Percentiles rank a stretch among this genome's conserved stretches.
These are phyloP conservation scores for Mycena indigotica DNA, from an alignment of 768 basidiomycete genomes.

Conservation along the genomic window DNA sequence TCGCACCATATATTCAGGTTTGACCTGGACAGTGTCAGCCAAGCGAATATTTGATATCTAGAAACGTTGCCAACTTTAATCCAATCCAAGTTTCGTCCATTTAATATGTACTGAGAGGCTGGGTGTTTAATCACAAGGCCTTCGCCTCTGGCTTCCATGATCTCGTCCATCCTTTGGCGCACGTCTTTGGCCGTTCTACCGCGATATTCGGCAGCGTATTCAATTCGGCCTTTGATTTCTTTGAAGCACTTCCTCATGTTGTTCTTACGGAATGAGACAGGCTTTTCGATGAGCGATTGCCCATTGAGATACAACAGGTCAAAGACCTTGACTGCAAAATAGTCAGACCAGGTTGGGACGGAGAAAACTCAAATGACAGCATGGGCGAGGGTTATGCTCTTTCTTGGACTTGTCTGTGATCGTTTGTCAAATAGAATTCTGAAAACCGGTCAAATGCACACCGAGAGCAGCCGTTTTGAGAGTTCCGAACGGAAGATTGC, in stretches of 20 bases:
- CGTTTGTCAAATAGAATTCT: not conserved
- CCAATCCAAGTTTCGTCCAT: conserved; percentile 90
- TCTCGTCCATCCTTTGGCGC: conserved; percentile 72
- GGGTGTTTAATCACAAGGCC: conserved; percentile 92
- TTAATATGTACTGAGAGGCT: conserved; percentile 75
- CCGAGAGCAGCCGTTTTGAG: conserved; percentile 91
- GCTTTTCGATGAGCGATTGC: conserved; percentile 71
- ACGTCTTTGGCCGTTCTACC: conserved; percentile 85
- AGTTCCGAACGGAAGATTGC: conserved; percentile 89
- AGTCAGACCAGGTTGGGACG: not conserved
- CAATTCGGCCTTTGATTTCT: conserved; percentile 76
- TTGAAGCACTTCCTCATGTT: conserved; percentile 71
- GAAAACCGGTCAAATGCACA: conserved; percentile 31
- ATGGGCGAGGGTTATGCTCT: conserved; percentile 79
- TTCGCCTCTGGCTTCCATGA: conserved; percentile 87
- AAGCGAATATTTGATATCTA: no score
- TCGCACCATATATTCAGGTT: conserved; percentile 82
- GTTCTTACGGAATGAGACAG: conserved; percentile 75
- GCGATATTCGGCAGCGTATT: conserved; percentile 70
- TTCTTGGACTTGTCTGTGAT: conserved; percentile 67
- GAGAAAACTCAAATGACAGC: conserved; percentile 62
- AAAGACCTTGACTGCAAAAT: conserved; percentile 84
- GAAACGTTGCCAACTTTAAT: conserved; percentile 62
- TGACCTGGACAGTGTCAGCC: no score
- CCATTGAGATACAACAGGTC: conserved; percentile 90